Evolutionary conservation across 192 early-diverging fungal species (phyloP).

Genomic region (Coemansia sp.): DNA sequence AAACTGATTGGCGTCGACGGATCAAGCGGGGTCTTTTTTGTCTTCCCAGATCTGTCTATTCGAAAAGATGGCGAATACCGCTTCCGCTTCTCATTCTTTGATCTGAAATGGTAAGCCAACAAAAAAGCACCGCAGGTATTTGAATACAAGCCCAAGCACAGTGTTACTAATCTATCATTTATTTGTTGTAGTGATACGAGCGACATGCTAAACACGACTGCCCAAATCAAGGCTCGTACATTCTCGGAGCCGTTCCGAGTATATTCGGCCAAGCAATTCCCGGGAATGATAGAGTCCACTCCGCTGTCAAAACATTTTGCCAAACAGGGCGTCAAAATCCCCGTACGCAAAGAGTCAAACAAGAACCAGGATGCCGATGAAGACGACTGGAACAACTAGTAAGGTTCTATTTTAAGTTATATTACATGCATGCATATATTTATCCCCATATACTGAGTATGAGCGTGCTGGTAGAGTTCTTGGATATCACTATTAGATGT

Average conservation of each 20-base stretch:
- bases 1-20: slow-evolving; percentile 62
- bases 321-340: slow-evolving; percentile 75
- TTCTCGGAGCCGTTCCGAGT: slow-evolving; percentile 70
- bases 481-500: background rate
- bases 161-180: slow-evolving; percentile 14
- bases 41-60: slow-evolving; percentile 77
- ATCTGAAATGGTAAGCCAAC: slow-evolving; percentile 50
- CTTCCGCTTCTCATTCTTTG: slow-evolving; percentile 66
- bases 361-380: slow-evolving; percentile 22
- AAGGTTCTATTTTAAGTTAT: background rate
- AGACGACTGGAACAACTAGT: slow-evolving; percentile 26
- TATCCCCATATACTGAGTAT: background rate
- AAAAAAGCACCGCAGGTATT: background rate
- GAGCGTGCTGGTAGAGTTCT: background rate
- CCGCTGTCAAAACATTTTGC: slow-evolving; percentile 71
- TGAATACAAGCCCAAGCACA: background rate
- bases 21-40: slow-evolving; percentile 70
- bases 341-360: slow-evolving; percentile 69
- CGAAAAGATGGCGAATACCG: slow-evolving; percentile 73
- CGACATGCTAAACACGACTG: slow-evolving; percentile 55
- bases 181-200: slow-evolving; percentile 25
- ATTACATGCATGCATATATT: background rate
- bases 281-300: slow-evolving; percentile 78
- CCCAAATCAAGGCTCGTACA: slow-evolving; percentile 57
- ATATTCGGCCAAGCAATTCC: slow-evolving; percentile 76